Percentiles rank a stretch among this genome's conserved stretches.
Conservation (phyloP, 495 filamentous ascomycete species). For the Podospora pseudoanserina region DNA sequence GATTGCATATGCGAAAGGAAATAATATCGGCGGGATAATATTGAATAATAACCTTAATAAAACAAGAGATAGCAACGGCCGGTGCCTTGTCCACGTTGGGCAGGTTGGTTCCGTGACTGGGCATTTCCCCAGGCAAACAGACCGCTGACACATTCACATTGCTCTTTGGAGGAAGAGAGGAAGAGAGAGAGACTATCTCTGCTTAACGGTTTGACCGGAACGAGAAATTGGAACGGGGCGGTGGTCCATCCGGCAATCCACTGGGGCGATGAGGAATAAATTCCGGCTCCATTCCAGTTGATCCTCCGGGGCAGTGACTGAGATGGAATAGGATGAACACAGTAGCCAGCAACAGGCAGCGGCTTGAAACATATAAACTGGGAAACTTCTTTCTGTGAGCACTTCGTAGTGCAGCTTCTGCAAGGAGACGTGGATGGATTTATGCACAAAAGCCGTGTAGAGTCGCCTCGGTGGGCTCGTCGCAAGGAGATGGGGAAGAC, state of each 20-base stretch:
- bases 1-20: neutral
- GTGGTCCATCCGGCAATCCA: neutral
- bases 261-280: neutral
- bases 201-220: neutral
- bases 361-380: too few relatives aligned
- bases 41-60: neutral
- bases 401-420: neutral
- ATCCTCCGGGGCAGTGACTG: neutral
- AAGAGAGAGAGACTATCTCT: neutral
- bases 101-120: slow-evolving; percentile 4
- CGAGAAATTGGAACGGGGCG: neutral
- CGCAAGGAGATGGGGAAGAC: neutral
- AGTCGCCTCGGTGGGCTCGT: neutral
- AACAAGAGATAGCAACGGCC: neutral
- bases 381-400: too few relatives aligned
- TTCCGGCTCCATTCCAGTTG: neutral
- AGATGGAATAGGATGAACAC: too few relatives aligned
- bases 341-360: too few relatives aligned
- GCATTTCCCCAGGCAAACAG: neutral
- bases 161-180: neutral
- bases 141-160: neutral
- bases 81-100: slow-evolving; percentile 8
- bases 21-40: neutral
- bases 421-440: slow-evolving; percentile 1
- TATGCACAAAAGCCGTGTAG: neutral